Conservation (phyloP, 2,329 filamentous ascomycete genomes). For the Reticulascus tulasneorum region DNA sequence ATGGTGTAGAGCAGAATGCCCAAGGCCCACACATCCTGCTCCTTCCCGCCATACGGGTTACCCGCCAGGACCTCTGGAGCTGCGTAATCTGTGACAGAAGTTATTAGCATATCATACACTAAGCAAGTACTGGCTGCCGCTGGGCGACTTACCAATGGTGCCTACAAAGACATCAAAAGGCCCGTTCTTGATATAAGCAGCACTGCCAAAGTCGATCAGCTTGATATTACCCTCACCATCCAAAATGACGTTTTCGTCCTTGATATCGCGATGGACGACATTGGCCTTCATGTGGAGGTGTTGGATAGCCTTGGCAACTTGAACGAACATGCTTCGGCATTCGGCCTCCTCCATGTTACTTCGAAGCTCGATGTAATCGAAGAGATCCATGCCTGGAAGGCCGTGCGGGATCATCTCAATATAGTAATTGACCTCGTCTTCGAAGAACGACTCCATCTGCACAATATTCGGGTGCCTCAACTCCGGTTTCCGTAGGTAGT, state of each 20-base stretch:
- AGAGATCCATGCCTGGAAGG: constrained; percentile 94
- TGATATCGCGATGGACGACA: constrained; percentile 97
- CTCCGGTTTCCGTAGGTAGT: constrained; percentile 78
- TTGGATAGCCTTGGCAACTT: constrained; percentile 84
- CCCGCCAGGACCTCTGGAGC: constrained; percentile 96
- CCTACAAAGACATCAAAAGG: constrained; percentile 99
- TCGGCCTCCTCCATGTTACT: constrained; percentile 95
- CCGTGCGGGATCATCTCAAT: constrained; percentile 98
- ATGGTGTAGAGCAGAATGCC: constrained; percentile 98
- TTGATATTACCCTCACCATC: constrained; percentile 96
- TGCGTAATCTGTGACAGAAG: constrained; percentile 71
- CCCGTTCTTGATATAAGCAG: constrained; percentile 96
- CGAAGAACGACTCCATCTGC: constrained; percentile 70
- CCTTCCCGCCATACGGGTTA: constrained; percentile 86
- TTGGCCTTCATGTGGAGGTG: constrained; percentile 87
- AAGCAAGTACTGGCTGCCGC: background rate
- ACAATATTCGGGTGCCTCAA: constrained; percentile 66
- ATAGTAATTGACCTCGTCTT: constrained; percentile 90
- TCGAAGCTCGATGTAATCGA: constrained; percentile 96
- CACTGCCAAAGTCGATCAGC: constrained; percentile 96
- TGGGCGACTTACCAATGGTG: constrained; percentile 73
- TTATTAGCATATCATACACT: background rate
- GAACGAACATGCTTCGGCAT: constrained; percentile 90
- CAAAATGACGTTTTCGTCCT: constrained; percentile 95
- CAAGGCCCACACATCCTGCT: constrained; percentile 97